phyloP scores from a whole-genome alignment of 164 flowering plant species.

The Berberis vulgaris region DNA sequence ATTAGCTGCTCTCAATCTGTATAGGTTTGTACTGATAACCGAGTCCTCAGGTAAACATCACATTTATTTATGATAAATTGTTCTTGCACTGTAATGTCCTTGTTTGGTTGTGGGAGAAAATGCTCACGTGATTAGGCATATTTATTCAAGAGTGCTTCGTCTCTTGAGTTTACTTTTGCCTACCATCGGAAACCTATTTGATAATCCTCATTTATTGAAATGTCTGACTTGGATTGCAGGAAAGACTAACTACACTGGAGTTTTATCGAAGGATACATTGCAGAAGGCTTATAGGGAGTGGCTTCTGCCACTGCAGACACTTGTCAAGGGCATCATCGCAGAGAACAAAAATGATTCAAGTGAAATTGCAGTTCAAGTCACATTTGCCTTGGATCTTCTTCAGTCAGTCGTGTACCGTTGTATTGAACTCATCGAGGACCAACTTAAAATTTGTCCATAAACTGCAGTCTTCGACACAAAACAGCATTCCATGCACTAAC shows the following conservation, averaged over 20 bases:
- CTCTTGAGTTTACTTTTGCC: no score
- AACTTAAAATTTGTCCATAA: constrained; percentile 25
- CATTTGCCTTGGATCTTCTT: constrained; percentile 58
- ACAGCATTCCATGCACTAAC: no score
- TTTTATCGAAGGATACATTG: constrained; percentile 37
- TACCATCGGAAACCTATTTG: not conserved
- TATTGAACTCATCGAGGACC: constrained; percentile 78
- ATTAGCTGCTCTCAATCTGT: constrained; percentile 74
- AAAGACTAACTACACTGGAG: constrained; percentile 46
- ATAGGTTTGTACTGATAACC: constrained; percentile 61
- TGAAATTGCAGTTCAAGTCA: constrained; percentile 22
- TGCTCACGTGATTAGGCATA: no score
- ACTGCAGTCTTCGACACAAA: no score
- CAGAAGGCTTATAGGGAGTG: constrained; percentile 63
- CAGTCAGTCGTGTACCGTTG: constrained; percentile 76
- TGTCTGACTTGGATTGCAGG: constrained; percentile 31
- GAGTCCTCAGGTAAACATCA: constrained; percentile 58
- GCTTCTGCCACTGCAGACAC: constrained; percentile 69
- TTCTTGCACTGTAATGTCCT: not conserved
- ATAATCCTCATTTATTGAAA: not conserved
- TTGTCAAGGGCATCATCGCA: constrained; percentile 42
- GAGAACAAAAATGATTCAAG: constrained; percentile 33
- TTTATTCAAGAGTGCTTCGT: no score
- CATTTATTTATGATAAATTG: no score
- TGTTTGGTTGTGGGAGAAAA: constrained; percentile 37